Evolutionary conservation across 2,329 filamentous ascomycete genomes (phyloP), one percentile per base, ranked within the genome.

Genomic region (Hypoxylon rubiginosum): DNA sequence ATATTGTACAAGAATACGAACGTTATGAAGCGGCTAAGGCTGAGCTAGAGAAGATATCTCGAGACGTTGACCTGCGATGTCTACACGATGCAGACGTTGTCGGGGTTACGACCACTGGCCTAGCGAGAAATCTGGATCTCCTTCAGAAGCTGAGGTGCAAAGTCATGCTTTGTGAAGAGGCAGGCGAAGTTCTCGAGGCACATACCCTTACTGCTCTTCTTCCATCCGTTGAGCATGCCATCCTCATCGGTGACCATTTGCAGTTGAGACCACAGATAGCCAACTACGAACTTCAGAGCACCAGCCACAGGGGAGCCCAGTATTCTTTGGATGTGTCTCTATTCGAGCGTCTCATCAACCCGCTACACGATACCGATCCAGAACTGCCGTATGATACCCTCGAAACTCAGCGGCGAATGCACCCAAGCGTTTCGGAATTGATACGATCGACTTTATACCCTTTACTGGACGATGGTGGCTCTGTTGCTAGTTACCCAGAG

Each of bases 161-260:
- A 64, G 83, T 91, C 0, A 74, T 92, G 15, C 74, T 92, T 0
- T 90, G 87, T 34, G 90, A 92, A 73, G 90, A 92, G 71, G 90
- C 90, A 1, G 90, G 85, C 0, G 90, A 92, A 66, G 86, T 92
- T 0, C 79, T 92, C 32, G 90, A 92, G 73, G 81, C 86, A 0
- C 89, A 92, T 63, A 79, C 86, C 2, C 73, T 92, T 0, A 86
- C 87, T 0, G 83, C 89, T 0, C 74, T 92, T 3, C 78, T 90
- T 0, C 88, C 88, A 0, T 83, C 83, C 0, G 74, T 90, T 0
- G 83, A 91, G 73, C 89, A 92, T 62, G 78, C 82, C 5, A 86
- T 91, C 17, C 81, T 88, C 13, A 90, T 91, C 41, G 88, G 89
- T 0, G 89, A 91, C 70, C 88, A 90, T 62, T 78, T 83, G 19